Evolutionary conservation across 2,329 filamentous ascomycete genomes (phyloP), one percentile per base, ranked within the genome.

Genomic region (Trichoderma atroviride): DNA sequence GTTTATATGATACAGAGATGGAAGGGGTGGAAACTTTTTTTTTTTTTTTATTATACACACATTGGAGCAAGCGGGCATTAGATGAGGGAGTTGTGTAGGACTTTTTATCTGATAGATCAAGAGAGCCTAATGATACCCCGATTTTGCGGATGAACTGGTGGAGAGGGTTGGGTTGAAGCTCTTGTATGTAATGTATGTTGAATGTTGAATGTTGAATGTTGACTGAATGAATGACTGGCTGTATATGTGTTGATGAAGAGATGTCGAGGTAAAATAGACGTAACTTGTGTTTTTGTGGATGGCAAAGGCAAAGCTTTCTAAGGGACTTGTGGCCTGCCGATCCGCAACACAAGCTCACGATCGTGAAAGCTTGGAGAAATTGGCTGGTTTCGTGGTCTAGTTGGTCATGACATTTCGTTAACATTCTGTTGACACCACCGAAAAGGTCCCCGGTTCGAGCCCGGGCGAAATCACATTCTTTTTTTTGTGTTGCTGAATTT

Each of bases 121-220:
- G 73, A 74, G 77, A 77, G 74, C 73, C 74, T 76, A 80, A 80
- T 80, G 78, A 81, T 81, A 81, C 80, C 80, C 79, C 74, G 75
- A 74, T 77, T 74, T 61, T 61, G 66, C 37, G 47, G 62, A 50
- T 65, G 53, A 43, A 57, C 37, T 13, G 52, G 22, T 53, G 53
- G 61, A 35, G 33, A 35, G 33, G 11, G 33, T 24, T 65, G 52
- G 37, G 62, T 24, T 27, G 63, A 50, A 50, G n/a, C 9, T 53
- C 24, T 22, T 31, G 24, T 64, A 24, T 47, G 60, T 53, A 24
- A 50, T 50, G 47, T 50, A 24, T 22, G n/a, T 22, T 22, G 19
- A 3, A 47, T 22, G 40, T 43, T 43, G 43, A 47, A 22, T 19
- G 37, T 7, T 19, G 40, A 43, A 19, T 43, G 40, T 11, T 40